Base-by-base conservation (phyloP, 371 early-diverging fungal species). In the Haplosporangium sp. region DNA sequence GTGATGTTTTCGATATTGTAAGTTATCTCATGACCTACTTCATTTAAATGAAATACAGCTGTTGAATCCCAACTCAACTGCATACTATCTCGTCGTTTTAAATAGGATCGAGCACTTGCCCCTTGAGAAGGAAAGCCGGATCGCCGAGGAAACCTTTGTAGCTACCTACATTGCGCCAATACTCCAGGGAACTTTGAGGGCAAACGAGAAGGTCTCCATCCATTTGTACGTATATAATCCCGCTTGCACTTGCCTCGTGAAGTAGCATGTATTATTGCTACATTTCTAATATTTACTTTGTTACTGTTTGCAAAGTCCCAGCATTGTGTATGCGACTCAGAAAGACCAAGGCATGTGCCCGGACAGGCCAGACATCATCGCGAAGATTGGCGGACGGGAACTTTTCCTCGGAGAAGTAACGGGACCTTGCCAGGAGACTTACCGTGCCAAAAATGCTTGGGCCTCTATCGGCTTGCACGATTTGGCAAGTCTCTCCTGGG, bases 351-450 rank as follows among this genome's bases (percentile, higher is more conserved):
- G 55, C 51, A 62, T 48, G 41, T 43, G 23, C 40, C 62, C 62
- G 36, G 52, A 68, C 45, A 53, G 62, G 37, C 57, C 62, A 36
- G 69, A 62, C 57, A 62, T 62, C 7, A n/a, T 69, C 3, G 62
- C 58, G 20, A 69, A 62, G 56, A 36, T 60, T 60, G 41, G 55
- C n/a, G 10, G n/a, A n/a, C n/a, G n/a, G n/a, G n/a, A n/a, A n/a
- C n/a, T 61, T 67, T 56, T 67, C 21, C 16, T 67, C 40, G 67
- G 55, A 55, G 48, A 61, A 61, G 68, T 67, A 60, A 67, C 68
- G 18, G 62, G 61, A 47, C 62, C 56, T 45, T 61, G 57, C 45
- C 45, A 69, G 57, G 58, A 58, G 16, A 55, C 48, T 23, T 20
- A 56, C 20, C 7, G 6, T 6, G 58, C 41, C 1, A 62, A 56